phyloP scores from a whole-genome alignment of 148 eudicot genomes.

The Agrostemma githago region DNA sequence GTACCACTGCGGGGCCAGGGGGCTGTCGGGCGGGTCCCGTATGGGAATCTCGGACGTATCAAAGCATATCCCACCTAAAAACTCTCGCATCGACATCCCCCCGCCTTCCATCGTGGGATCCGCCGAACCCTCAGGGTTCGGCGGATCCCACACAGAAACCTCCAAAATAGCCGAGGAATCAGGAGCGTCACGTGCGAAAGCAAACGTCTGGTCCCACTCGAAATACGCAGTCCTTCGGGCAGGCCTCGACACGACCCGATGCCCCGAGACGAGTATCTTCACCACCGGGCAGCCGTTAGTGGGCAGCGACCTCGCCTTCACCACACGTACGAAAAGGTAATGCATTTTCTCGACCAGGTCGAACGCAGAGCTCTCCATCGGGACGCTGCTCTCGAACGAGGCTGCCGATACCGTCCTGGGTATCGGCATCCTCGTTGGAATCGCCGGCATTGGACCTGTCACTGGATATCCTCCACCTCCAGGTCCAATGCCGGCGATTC shows the following conservation, averaged over 20 bases:
- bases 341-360: constrained; percentile 96
- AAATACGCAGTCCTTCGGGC: constrained; percentile 53
- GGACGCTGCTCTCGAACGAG: constrained; percentile 37
- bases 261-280: constrained; percentile 51
- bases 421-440: constrained; percentile 42
- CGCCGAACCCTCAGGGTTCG: constrained; percentile 13
- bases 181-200: constrained; percentile 54
- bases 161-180: constrained; percentile 66
- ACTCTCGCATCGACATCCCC: constrained; percentile 46
- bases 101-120: constrained; percentile 25
- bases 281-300: constrained; percentile 61
- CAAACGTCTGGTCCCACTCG: constrained; percentile 96
- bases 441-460: constrained; percentile 42
- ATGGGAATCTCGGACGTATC: constrained; percentile 81
- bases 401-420: constrained; percentile 55
- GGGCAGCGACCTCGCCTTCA: constrained; percentile 68
- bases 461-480: too few species aligned
- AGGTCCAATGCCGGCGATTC: constrained; percentile 27
- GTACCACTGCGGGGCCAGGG: constrained; percentile 96
- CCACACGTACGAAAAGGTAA: constrained; percentile 74
- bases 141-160: constrained; percentile 72
- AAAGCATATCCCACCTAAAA: constrained; percentile 80
- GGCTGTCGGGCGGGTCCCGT: constrained; percentile 94
- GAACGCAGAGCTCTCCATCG: constrained; percentile 59
- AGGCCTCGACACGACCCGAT: constrained; percentile 53